Evolutionary conservation across 495 filamentous ascomycete genomes (phyloP).

Genomic region (Neurospora pannonica): DNA sequence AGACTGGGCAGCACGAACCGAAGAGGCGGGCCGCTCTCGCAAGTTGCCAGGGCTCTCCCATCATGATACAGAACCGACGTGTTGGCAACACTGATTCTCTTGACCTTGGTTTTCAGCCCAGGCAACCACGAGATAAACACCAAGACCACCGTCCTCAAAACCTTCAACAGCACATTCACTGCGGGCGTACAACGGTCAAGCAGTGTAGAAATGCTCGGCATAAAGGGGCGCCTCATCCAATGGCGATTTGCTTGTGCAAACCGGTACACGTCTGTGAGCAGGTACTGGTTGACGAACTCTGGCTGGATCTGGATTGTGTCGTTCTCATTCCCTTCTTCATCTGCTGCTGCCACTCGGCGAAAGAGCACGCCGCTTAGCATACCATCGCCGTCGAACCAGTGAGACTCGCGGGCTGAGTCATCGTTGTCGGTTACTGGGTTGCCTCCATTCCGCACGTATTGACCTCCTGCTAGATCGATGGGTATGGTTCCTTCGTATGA

Average conservation of each 20-base stretch:
- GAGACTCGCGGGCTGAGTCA: conserved; percentile 44
- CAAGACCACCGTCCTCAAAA: neutral
- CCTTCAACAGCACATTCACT: neutral
- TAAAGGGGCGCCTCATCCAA: neutral
- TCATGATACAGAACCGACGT: conserved; percentile 55
- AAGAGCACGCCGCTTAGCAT: conserved; percentile 60
- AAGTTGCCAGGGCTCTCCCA: conserved; percentile 54
- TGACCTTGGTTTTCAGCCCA: conserved; percentile 41
- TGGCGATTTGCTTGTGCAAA: conserved; percentile 35
- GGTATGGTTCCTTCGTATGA: conserved; percentile 45
- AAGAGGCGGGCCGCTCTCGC: conserved; percentile 59
- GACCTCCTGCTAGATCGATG: conserved; percentile 47
- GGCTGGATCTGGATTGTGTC: conserved; percentile 34
- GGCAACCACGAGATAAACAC: conserved; percentile 26
- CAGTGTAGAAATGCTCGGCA: conserved; percentile 2
- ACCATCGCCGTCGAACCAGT: conserved; percentile 66
- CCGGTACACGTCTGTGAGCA: conserved; percentile 53
- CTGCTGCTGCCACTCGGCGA: conserved; percentile 10
- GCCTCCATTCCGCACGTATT: conserved; percentile 61
- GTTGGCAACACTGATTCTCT: conserved; percentile 56
- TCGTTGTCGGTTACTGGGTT: conserved; percentile 56
- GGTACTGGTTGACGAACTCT: conserved; percentile 54
- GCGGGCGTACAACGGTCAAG: neutral
- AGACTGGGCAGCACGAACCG: conserved; percentile 48
- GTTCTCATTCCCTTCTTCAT: conserved; percentile 2